These are phyloP conservation scores for Brassica cretica DNA, from an alignment of 345 rosid species.

Conservation along the genomic window DNA sequence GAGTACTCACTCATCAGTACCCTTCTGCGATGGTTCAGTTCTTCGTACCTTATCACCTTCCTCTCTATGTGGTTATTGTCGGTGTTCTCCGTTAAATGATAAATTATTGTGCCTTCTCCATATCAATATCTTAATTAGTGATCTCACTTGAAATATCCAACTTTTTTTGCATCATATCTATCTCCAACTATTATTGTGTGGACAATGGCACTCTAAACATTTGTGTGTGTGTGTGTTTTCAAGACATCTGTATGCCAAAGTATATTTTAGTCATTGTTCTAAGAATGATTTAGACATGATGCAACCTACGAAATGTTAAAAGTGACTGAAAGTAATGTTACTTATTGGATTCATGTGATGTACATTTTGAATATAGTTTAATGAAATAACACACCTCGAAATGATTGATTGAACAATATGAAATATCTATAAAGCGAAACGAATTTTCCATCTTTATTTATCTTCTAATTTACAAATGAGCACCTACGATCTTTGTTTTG, in stretches of 20 bases:
- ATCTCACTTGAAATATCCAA: slow-evolving; percentile 6
- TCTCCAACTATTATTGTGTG: slow-evolving; percentile 8
- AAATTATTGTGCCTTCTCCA: background rate
- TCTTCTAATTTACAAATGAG: background rate
- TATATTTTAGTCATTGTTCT: background rate
- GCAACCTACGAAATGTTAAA: slow-evolving; percentile 14
- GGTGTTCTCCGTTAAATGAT: slow-evolving; percentile 27
- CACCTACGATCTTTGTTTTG: background rate
- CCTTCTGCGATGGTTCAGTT: slow-evolving; percentile 33
- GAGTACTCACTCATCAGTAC: slow-evolving; percentile 33
- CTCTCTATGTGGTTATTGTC: slow-evolving; percentile 20
- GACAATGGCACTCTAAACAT: background rate
- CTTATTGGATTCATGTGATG: slow-evolving; percentile 1
- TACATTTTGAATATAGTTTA: slow-evolving; percentile 5
- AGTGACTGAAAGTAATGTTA: slow-evolving; percentile 36
- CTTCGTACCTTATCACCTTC: slow-evolving; percentile 35
- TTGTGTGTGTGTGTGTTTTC: background rate
- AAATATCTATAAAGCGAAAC: background rate
- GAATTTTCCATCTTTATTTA: background rate
- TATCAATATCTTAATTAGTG: background rate
- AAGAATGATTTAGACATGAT: slow-evolving; percentile 7
- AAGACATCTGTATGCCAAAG: background rate
- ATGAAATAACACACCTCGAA: background rate
- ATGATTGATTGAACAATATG: slow-evolving; percentile 12
- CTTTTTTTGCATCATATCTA: slow-evolving; percentile 6